These are phyloP conservation scores for Hansfordia pulvinata DNA, from an alignment of 2,329 filamentous ascomycete species.

Conservation along the genomic window DNA sequence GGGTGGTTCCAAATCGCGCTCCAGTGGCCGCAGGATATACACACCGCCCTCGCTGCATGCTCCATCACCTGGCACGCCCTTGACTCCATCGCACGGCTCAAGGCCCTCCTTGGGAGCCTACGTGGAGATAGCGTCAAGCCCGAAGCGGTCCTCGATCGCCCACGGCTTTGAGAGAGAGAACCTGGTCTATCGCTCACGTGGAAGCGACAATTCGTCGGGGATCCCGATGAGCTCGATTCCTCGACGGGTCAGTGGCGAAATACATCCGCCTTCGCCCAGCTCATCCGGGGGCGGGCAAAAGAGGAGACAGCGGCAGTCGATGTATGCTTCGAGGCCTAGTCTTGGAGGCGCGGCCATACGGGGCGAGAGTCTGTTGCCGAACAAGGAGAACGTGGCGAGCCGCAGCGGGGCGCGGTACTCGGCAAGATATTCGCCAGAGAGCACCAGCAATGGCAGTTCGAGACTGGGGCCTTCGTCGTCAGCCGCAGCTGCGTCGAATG, in stretches of 20 bases:
- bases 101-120: slow-evolving; percentile 25
- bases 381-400: slow-evolving; percentile 13
- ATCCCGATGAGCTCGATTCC: slow-evolving; percentile 11
- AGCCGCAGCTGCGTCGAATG: too few relatives aligned
- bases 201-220: slow-evolving; percentile 15
- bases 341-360: slow-evolving; percentile 4
- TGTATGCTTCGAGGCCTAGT: slow-evolving; percentile 10
- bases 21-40: slow-evolving; percentile 34
- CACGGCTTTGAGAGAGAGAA: slow-evolving; percentile 2
- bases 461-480: too few relatives aligned
- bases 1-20: slow-evolving; percentile 21
- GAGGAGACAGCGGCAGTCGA: slow-evolving; percentile 5
- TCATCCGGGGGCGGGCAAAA: too few relatives aligned
- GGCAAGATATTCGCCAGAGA: slow-evolving; percentile 7
- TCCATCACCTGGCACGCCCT: slow-evolving; percentile 32
- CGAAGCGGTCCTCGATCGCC: slow-evolving; percentile 12
- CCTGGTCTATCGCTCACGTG: slow-evolving; percentile 2
- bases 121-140: slow-evolving; percentile 39
- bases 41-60: slow-evolving; percentile 39
- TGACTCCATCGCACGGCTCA: slow-evolving; percentile 34
- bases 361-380: slow-evolving; percentile 11
- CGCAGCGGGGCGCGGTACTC: slow-evolving; percentile 7
- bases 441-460: too few relatives aligned
- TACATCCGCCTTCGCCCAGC: slow-evolving; percentile 4
- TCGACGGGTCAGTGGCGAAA: slow-evolving; percentile 10